A percentile compares a stretch with the other conserved stretches of the same genome.
phyloP scores from a whole-genome alignment of 148 eudicot species.

The Chenopodium suecicum region DNA sequence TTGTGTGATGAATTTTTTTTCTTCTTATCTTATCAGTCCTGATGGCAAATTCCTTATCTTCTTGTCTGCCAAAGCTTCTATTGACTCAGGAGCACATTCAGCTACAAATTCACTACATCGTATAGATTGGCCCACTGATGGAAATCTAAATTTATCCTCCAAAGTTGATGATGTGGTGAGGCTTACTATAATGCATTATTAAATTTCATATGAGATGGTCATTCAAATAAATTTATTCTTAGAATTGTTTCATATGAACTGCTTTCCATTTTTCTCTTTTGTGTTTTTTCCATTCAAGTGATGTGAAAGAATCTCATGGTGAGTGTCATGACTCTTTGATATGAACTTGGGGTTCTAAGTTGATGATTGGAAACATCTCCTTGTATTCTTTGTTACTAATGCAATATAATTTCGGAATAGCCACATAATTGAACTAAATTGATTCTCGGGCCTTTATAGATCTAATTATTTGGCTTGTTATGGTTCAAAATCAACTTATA shows the following conservation, averaged over 20 bases:
- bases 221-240: neutral
- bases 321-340: neutral
- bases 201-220: neutral
- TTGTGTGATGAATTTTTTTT: neutral
- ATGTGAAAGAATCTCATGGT: neutral
- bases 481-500: too few relatives aligned
- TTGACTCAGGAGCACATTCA: slow-evolving; percentile 80
- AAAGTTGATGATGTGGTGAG: slow-evolving; percentile 52
- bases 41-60: slow-evolving; percentile 77
- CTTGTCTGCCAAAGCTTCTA: slow-evolving; percentile 71
- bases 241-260: neutral
- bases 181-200: neutral
- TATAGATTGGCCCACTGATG: slow-evolving; percentile 74
- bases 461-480: too few relatives aligned
- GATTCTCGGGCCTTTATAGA: too few relatives aligned
- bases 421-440: too few relatives aligned
- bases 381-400: too few relatives aligned
- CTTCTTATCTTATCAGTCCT: slow-evolving; percentile 52
- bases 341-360: too few relatives aligned
- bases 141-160: slow-evolving; percentile 36
- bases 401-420: too few relatives aligned
- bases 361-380: too few relatives aligned
- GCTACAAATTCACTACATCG: slow-evolving; percentile 82
- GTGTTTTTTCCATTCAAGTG: neutral
- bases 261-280: neutral